Conservation (phyloP, 441 rosid species). For the Biscutella laevigata region DNA sequence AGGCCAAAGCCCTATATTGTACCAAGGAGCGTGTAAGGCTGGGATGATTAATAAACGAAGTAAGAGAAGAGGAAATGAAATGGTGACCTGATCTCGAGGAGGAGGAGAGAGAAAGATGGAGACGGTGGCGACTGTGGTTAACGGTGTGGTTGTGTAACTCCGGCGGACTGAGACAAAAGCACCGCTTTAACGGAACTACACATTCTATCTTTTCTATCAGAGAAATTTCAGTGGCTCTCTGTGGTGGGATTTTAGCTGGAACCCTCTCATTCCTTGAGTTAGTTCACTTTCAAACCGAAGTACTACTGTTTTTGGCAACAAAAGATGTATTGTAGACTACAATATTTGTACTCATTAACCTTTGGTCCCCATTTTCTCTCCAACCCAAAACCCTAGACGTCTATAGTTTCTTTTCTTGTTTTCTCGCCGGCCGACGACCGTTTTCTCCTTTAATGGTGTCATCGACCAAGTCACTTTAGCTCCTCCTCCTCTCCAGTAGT, state of each 20-base stretch:
- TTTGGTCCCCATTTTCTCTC: too few relatives aligned
- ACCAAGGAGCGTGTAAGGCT: conserved; percentile 4
- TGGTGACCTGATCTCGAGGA: conserved; percentile 17
- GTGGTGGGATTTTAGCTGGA: conserved; percentile 17
- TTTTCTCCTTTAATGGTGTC: too few relatives aligned
- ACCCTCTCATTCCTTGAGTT: not conserved
- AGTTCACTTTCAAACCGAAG: not conserved
- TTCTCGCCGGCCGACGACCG: too few relatives aligned
- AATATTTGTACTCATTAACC: too few relatives aligned
- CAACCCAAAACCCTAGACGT: too few relatives aligned
- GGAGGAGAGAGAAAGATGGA: conserved; percentile 2
- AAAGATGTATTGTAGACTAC: too few relatives aligned
- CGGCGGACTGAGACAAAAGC: conserved; percentile 26
- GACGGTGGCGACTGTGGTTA: not conserved
- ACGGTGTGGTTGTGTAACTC: conserved; percentile 14
- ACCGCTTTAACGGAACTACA: conserved; percentile 24
- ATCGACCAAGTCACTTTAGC: too few relatives aligned
- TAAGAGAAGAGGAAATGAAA: conserved; percentile 5
- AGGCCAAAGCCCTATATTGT: conserved; percentile 7
- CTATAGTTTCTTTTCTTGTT: too few relatives aligned
- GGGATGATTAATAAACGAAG: not conserved
- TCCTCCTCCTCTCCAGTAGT: too few relatives aligned
- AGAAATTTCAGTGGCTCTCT: not conserved
- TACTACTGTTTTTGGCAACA: too few relatives aligned
- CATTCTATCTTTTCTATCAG: conserved; percentile 23